Evolutionary conservation across 116 monocot species (phyloP).

Genomic region (Phalaenopsis hybrid): DNA sequence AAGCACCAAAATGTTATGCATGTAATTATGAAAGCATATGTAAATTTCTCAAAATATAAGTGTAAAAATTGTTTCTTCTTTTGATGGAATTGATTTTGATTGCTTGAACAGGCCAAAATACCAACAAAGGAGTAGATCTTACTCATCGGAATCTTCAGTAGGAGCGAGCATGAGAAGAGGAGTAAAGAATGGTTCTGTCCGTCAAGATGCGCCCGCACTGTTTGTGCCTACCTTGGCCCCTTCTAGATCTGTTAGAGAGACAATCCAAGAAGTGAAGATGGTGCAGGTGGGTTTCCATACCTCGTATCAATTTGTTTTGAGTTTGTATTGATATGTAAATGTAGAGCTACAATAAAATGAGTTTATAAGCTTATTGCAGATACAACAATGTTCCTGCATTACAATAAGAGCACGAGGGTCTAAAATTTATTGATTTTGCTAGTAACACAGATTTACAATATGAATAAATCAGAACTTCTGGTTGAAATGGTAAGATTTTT

Average conservation of each 20-base stretch:
- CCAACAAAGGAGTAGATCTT: conserved; percentile 45
- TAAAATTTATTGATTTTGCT: neutral
- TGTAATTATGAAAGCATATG: too few species aligned
- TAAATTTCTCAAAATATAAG: too few species aligned
- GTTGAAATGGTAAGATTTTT: neutral
- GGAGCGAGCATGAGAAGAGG: conserved; percentile 32
- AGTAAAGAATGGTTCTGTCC: conserved; percentile 15
- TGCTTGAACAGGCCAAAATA: conserved; percentile 55
- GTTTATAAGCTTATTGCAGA: neutral
- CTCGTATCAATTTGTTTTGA: neutral
- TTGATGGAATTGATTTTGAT: neutral
- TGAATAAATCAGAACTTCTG: neutral
- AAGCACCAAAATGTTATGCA: too few species aligned
- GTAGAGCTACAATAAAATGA: neutral
- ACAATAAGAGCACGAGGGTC: neutral
- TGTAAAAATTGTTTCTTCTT: neutral
- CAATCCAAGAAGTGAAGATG: conserved; percentile 91
- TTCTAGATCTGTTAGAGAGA: conserved; percentile 77
- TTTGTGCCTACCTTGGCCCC: conserved; percentile 73
- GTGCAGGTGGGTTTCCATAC: conserved; percentile 50
- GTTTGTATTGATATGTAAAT: neutral
- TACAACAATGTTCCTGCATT: neutral
- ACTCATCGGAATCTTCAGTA: conserved; percentile 45
- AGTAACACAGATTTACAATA: neutral
- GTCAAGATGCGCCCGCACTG: conserved; percentile 53